These are phyloP conservation scores for Pleurotus platypus DNA, from an alignment of 768 basidiomycete species.

Conservation along the genomic window DNA sequence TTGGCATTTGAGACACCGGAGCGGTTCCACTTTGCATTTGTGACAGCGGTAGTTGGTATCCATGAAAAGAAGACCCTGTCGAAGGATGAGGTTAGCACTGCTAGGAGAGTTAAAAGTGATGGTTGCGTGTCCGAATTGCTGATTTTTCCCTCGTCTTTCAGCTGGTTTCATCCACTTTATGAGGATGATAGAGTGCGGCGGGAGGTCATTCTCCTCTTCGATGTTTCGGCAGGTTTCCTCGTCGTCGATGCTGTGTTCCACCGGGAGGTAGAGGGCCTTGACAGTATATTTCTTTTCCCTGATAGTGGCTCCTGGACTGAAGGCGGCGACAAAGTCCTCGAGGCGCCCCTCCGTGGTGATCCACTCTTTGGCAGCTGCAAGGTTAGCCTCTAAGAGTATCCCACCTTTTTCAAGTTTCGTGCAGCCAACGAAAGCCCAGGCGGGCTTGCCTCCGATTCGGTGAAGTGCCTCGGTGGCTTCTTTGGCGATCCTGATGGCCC, in stretches of 20 bases:
- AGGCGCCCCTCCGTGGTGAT: not conserved
- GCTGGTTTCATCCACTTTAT: not conserved
- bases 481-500: not conserved
- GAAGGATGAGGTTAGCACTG: not conserved
- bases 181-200: not conserved
- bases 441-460: not conserved
- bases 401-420: not conserved
- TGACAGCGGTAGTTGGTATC: not conserved
- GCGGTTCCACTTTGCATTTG: not conserved
- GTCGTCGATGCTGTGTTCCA: not conserved
- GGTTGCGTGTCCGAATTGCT: not conserved
- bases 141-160: not conserved
- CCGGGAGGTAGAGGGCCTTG: not conserved
- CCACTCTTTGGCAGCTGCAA: not conserved
- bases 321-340: not conserved
- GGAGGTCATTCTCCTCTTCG: not conserved
- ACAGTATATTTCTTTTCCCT: not conserved
- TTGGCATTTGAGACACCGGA: not conserved
- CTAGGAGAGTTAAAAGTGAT: not conserved
- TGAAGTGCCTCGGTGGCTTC: not conserved
- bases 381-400: not conserved
- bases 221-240: not conserved
- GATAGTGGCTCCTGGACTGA: not conserved
- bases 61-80: not conserved
- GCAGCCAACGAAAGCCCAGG: not conserved